A percentile compares a stretch with the other conserved stretches of the same genome.
These are phyloP conservation scores for Aspergillus panamensis DNA, from an alignment of 495 filamentous ascomycete species.

Conservation along the genomic window DNA sequence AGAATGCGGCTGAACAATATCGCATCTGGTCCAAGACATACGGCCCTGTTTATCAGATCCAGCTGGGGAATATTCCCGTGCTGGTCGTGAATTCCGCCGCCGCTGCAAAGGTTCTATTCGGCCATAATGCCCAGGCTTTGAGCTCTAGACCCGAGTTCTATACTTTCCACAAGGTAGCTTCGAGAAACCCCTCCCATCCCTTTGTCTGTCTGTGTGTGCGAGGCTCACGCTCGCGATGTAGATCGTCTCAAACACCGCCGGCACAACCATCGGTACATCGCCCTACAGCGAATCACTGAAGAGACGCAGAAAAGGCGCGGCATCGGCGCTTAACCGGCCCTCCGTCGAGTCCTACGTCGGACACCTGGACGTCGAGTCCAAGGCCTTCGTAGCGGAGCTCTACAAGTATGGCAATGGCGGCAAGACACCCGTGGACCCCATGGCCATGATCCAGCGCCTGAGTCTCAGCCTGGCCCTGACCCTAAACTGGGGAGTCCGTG, in stretches of 20 bases:
- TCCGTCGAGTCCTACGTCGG: slow-evolving; percentile 58
- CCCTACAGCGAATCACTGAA: slow-evolving; percentile 63
- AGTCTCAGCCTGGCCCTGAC: slow-evolving; percentile 56
- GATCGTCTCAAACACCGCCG: slow-evolving; percentile 60
- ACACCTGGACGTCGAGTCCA: slow-evolving; percentile 59
- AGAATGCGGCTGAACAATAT: slow-evolving; percentile 59
- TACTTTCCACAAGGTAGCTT: slow-evolving; percentile 59
- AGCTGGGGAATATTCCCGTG: slow-evolving; percentile 58
- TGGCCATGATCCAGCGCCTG: slow-evolving; percentile 59
- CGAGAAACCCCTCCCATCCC: too few species aligned
- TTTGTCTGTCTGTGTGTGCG: not conserved
- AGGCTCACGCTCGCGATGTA: slow-evolving; percentile 20
- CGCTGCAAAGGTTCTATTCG: slow-evolving; percentile 55
- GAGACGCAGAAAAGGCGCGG: slow-evolving; percentile 59
- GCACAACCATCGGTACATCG: slow-evolving; percentile 64
- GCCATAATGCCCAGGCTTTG: slow-evolving; percentile 55
- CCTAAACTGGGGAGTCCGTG: slow-evolving; percentile 60
- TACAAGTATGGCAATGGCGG: slow-evolving; percentile 53
- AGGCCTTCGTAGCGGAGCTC: slow-evolving; percentile 56
- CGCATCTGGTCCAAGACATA: slow-evolving; percentile 54
- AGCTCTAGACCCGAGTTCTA: slow-evolving; percentile 60
- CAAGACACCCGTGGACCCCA: slow-evolving; percentile 52
- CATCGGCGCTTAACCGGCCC: slow-evolving; percentile 59
- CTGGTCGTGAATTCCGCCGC: slow-evolving; percentile 59
- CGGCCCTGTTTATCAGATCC: slow-evolving; percentile 62